Percentiles rank a stretch among this genome's conserved stretches.
Evolutionary conservation across 192 early-diverging fungal species (phyloP).

Genomic region (Linnemannia exigua): DNA sequence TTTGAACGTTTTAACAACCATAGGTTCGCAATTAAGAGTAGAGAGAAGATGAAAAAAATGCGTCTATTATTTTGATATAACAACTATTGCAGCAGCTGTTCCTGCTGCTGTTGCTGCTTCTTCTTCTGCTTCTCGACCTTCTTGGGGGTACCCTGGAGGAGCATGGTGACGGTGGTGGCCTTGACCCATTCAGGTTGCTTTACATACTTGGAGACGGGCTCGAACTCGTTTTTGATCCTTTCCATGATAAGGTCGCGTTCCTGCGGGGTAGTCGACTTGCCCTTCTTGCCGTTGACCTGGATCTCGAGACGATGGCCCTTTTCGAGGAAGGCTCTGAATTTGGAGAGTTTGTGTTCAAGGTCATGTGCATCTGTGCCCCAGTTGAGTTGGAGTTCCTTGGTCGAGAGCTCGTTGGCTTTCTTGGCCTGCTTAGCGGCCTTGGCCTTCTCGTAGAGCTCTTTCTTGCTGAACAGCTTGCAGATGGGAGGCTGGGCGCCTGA

Average conservation of each 20-base stretch:
- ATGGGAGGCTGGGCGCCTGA: constrained; percentile 56
- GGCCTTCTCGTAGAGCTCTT: constrained; percentile 64
- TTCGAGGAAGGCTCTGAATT: constrained; percentile 62
- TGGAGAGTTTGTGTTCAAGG: constrained; percentile 63
- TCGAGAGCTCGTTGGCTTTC: constrained; percentile 54
- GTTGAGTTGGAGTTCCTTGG: constrained; percentile 65
- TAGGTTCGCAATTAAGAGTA: background rate
- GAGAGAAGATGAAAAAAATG: background rate
- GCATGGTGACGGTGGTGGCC: constrained; percentile 46
- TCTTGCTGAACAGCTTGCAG: constrained; percentile 68
- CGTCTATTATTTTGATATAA: background rate
- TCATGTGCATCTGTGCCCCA: constrained; percentile 68
- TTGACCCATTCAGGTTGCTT: constrained; percentile 48
- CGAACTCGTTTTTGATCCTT: constrained; percentile 50
- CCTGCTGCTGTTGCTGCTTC: background rate
- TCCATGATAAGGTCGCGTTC: constrained; percentile 57
- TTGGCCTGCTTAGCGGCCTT: constrained; percentile 62
- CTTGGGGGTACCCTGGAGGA: constrained; percentile 31
- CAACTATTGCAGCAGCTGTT: background rate
- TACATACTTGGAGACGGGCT: constrained; percentile 51
- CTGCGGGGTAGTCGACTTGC: constrained; percentile 41
- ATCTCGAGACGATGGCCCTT: constrained; percentile 66
- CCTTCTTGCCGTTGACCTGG: constrained; percentile 63
- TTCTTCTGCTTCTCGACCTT: constrained; percentile 28
- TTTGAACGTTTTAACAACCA: background rate